Conservation (phyloP, 306 rosid species). For the Senna tora region DNA sequence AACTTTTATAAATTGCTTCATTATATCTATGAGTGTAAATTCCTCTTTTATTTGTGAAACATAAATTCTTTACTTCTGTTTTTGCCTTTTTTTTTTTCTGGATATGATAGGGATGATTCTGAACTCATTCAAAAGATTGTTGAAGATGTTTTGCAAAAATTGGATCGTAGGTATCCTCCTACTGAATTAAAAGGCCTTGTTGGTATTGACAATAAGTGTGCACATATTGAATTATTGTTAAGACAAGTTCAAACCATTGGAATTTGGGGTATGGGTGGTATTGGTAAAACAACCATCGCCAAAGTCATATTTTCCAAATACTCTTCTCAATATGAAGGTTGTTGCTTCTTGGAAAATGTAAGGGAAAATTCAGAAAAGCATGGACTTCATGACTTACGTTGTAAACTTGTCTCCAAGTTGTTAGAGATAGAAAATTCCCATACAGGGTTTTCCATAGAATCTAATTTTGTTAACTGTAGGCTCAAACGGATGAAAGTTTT, state of each 20-base stretch:
- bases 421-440: not conserved
- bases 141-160: not conserved
- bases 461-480: not conserved
- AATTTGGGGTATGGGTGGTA: constrained; percentile 20
- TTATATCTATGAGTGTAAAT: too few relatives aligned
- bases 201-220: not conserved
- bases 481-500: not conserved
- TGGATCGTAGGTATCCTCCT: not conserved
- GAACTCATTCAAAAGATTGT: not conserved
- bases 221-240: not conserved
- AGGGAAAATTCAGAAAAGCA: not conserved
- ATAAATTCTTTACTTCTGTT: not conserved
- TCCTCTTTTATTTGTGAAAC: not conserved
- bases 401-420: not conserved
- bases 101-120: not conserved
- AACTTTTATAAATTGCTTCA: too few relatives aligned
- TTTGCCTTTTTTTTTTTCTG: not conserved
- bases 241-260: not conserved
- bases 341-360: not conserved
- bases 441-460: not conserved
- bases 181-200: not conserved
- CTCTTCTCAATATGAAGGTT: not conserved
- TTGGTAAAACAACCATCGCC: constrained; percentile 7
- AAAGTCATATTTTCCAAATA: not conserved
- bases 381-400: not conserved